Evolutionary conservation across 2,329 filamentous ascomycete genomes (phyloP), one percentile per base, ranked within the genome.

Genomic region (Myriosclerotinia duriaeana): DNA sequence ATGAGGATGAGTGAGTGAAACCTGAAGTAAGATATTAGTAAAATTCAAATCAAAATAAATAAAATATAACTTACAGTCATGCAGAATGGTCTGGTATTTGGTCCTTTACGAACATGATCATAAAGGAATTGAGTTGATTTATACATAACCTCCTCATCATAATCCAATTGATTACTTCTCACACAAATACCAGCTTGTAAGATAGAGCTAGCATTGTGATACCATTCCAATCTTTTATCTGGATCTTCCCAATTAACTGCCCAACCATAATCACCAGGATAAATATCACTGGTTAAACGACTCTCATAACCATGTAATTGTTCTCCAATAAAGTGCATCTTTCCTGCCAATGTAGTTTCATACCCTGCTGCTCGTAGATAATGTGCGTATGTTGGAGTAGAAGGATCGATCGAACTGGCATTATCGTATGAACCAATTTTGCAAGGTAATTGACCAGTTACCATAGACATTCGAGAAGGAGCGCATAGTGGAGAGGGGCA

Each of bases 271-370:
- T 97, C 93, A 67, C 90, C 93, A 0, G 93, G 93, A 78, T 97
- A 97, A 76, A 97, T 97, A 78, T 97, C 93, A 72, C 89, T 91
- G n/a, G 93, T 97, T 74, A 97, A 83, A 66, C 93, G 87, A 74
- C 92, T 90, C 81, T 97, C 93, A 75, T 96, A 97, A 40, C 93
- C 93, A 77, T 97, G 93, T 68, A 97, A 83, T 80, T 97, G 93
- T 77, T 97, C 93, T 44, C 93, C 93, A 65, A 96, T 90, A 77
- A 97, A 97, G 79, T 97, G 93, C 93, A 97, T 97, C 84, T 97
- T 97, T 69, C 93, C 93, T 6, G 93, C 92, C 72, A 97, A 82
- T 7, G 90, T 91, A 15, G 93, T 97, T 79, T 97, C 91, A 75
- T 97, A 97, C 64, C 92, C 92, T 74, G 89, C 87, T 53, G 86